Percentiles rank a stretch among this genome's conserved stretches.
Evolutionary conservation across 2,329 filamentous ascomycete genomes (phyloP).

Genomic region (Aureobasidium sp.): DNA sequence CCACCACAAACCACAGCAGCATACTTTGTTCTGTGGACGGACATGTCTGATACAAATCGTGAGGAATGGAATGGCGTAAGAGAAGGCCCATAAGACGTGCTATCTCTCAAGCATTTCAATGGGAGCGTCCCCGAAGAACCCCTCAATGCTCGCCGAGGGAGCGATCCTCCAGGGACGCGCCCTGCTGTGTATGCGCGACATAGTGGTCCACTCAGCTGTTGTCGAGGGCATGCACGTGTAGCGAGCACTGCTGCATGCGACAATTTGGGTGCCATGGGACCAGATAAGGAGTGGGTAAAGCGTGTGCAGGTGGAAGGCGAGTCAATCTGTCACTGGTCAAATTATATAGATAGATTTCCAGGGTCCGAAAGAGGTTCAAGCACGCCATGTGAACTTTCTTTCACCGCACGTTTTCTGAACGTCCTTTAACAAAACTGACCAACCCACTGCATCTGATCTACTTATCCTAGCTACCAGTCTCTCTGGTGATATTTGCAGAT

Average conservation of each 20-base stretch:
- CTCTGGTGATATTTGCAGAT: background rate
- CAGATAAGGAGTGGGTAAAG: background rate
- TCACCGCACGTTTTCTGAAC: background rate
- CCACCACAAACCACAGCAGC: slow-evolving; percentile 53
- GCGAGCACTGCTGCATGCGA: slow-evolving; percentile 3
- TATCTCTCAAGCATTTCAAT: slow-evolving; percentile 5
- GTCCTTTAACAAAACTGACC: background rate
- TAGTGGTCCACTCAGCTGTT: background rate
- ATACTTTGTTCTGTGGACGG: slow-evolving; percentile 28
- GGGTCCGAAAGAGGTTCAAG: background rate
- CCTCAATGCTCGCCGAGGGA: slow-evolving; percentile 5
- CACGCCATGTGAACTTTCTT: background rate
- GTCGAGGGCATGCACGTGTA: background rate
- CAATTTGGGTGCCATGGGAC: background rate
- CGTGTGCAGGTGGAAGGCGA: background rate
- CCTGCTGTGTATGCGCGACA: slow-evolving; percentile 7
- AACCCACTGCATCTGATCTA: background rate
- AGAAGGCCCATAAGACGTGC: background rate
- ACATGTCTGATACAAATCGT: slow-evolving; percentile 16
- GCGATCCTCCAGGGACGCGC: background rate
- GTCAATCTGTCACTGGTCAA: background rate
- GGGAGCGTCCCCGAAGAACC: slow-evolving; percentile 8
- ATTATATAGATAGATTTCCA: background rate
- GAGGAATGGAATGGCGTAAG: background rate
- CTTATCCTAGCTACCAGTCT: background rate